Base-by-base conservation (phyloP, 257 asterid genomes). In the Voacanga thouarsii region DNA sequence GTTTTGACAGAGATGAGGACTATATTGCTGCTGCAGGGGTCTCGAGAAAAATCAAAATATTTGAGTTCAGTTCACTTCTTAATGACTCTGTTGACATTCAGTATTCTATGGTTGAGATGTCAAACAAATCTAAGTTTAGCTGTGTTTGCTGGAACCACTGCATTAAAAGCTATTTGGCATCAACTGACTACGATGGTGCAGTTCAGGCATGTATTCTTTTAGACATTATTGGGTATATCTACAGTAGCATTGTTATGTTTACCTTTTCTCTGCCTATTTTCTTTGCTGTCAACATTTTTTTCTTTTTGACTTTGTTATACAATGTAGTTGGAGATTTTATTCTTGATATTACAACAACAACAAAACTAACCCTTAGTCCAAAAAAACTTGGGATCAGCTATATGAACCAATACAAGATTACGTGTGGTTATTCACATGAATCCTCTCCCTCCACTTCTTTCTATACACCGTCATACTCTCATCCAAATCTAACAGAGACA, bases 1-100 rank as follows among this genome's bases (percentile, higher is more conserved):
- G 98, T 87, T 91, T 95, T 82, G 97, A 95, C 82, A 91, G 96
- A 60, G 98, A 92, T 75, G 98, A 90, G 86, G 92, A 90, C 78
- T 91, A 86, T 77, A 85, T 95, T 77, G 99, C 99, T 82, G 78
- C 97, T 47, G 98, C 93, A 76, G 94, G 94, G 82, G 92, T 90
- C 79, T 90, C 97, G 1, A 95, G 85, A 87, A 93, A 91, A 89
- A 90, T 95, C 33, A 89, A 91, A 75, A 84, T 95, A 80, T 92
- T 87, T 68, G 98, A 95, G 79, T 92, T 84, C 80, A 80, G 79
- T 71, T 67, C 96, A 67, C 93, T 95, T 71, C 87, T 89, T 50
- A 79, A 89, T 81, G 91, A 92, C 75, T 85, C 98, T 64, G 97
- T 87, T 18, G 98, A 90, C 83, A 77, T 90, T 72, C 96, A 89